These are phyloP conservation scores for Hypoxylon sp. DNA, from an alignment of 2,329 filamentous ascomycete genomes.

Conservation along the genomic window DNA sequence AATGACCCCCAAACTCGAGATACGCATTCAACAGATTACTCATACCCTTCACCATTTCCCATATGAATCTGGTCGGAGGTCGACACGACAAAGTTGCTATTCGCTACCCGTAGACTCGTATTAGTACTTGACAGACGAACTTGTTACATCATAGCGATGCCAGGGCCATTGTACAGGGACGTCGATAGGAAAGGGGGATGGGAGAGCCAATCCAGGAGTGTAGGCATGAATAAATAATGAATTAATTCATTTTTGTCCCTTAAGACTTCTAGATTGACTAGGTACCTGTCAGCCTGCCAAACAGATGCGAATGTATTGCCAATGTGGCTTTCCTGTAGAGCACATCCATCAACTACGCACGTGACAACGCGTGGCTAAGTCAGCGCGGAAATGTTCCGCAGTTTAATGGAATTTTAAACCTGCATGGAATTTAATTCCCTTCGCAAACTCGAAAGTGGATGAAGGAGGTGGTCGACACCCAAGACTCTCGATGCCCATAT, in stretches of 20 bases:
- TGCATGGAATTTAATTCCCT: neutral
- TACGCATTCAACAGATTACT: neutral
- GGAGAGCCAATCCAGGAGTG: constrained; percentile 18
- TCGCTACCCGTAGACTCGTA: constrained; percentile 3
- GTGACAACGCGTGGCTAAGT: constrained; percentile 27
- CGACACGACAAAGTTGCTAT: neutral
- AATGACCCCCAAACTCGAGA: neutral
- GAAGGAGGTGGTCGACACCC: constrained; percentile 14
- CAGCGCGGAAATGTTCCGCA: constrained; percentile 43
- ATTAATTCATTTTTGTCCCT: neutral
- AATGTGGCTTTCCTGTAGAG: neutral
- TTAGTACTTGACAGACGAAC: constrained; percentile 2
- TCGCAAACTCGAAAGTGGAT: constrained; percentile 6
- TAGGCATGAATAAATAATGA: constrained; percentile 23
- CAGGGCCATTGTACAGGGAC: constrained; percentile 2
- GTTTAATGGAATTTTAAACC: constrained; percentile 15
- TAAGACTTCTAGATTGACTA: neutral
- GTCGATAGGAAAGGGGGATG: neutral
- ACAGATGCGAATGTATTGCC: neutral
- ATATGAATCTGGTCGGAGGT: constrained; percentile 7
- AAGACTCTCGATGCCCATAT: constrained; percentile 32
- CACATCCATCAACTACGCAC: constrained; percentile 9
- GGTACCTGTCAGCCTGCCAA: neutral
- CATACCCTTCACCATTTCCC: constrained; percentile 3
- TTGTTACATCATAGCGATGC: constrained; percentile 24